Conservation (phyloP, 768 basidiomycete species). For the Hemileccinum rubropunctum region DNA sequence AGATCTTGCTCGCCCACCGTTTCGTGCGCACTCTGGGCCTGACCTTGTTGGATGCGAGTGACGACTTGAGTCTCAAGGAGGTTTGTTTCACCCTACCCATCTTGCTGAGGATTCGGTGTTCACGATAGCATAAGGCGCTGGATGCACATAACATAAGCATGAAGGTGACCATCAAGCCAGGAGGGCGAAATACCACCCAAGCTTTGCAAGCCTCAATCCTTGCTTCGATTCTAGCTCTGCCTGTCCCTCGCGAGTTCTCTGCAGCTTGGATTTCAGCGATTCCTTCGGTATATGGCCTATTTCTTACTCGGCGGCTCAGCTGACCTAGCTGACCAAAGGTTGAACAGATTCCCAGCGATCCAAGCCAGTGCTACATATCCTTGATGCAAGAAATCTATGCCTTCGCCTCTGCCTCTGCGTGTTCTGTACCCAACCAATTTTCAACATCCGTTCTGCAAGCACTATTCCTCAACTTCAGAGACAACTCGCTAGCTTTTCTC, state of each 20-base stretch:
- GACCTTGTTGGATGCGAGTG: slow-evolving; percentile 44
- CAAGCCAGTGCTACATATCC: slow-evolving; percentile 46
- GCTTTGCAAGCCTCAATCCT: slow-evolving; percentile 61
- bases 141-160: slow-evolving; percentile 44
- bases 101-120: neutral
- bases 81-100: slow-evolving; percentile 17
- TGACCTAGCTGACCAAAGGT: slow-evolving; percentile 14
- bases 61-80: slow-evolving; percentile 31
- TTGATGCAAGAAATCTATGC: slow-evolving; percentile 66
- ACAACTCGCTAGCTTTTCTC: slow-evolving; percentile 77
- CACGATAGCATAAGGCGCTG: slow-evolving; percentile 37
- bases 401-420: slow-evolving; percentile 56
- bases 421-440: slow-evolving; percentile 40
- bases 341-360: slow-evolving; percentile 10
- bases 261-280: slow-evolving; percentile 48
- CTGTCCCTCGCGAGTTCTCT: slow-evolving; percentile 37
- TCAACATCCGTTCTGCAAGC: slow-evolving; percentile 56
- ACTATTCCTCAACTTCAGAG: slow-evolving; percentile 66
- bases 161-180: slow-evolving; percentile 57
- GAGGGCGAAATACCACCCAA: slow-evolving; percentile 49
- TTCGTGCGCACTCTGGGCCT: slow-evolving; percentile 47
- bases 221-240: slow-evolving; percentile 46
- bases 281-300: slow-evolving; percentile 31
- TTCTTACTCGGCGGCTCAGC: neutral
- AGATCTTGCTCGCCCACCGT: slow-evolving; percentile 50